phyloP scores from a whole-genome alignment of 208 protist species.

The Acanthamoeba castellanii region DNA sequence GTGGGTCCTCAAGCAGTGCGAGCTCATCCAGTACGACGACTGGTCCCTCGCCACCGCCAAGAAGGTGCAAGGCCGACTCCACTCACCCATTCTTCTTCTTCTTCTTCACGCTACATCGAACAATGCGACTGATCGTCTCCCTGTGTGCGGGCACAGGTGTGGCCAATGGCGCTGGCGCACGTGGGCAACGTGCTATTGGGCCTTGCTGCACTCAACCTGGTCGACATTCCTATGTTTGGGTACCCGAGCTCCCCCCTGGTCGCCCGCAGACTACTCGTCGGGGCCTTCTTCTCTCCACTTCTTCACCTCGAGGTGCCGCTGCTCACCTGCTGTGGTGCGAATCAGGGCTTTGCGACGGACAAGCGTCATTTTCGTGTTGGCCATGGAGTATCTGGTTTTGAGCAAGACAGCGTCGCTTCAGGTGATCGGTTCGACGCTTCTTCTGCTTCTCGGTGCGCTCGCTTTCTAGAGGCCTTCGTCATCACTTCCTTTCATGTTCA shows the following conservation, averaged over 20 bases:
- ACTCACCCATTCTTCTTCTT: neutral
- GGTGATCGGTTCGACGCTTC: neutral
- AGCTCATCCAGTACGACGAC: neutral
- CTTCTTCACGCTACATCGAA: neutral
- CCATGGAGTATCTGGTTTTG: slow-evolving; percentile 24
- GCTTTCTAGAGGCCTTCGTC: neutral
- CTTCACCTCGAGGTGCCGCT: neutral
- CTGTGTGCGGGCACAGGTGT: neutral
- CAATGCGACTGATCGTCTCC: no score
- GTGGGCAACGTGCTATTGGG: slow-evolving; percentile 9
- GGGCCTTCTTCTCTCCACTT: neutral
- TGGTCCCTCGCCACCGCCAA: slow-evolving; percentile 23
- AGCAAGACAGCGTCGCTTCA: neutral
- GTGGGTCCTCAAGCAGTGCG: neutral
- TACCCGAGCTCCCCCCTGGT: neutral
- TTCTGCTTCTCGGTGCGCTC: neutral
- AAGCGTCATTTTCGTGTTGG: neutral
- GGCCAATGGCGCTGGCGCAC: slow-evolving; percentile 14
- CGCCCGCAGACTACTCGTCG: neutral
- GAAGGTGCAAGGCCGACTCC: neutral
- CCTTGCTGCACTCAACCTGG: slow-evolving; percentile 7
- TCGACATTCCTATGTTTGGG: slow-evolving; percentile 38
- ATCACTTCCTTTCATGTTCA: neutral
- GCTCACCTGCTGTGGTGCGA: no score
- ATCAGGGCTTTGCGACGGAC: slow-evolving; percentile 1